phyloP scores from a whole-genome alignment of 139 green algal species.

The Chlorella ohadii region DNA sequence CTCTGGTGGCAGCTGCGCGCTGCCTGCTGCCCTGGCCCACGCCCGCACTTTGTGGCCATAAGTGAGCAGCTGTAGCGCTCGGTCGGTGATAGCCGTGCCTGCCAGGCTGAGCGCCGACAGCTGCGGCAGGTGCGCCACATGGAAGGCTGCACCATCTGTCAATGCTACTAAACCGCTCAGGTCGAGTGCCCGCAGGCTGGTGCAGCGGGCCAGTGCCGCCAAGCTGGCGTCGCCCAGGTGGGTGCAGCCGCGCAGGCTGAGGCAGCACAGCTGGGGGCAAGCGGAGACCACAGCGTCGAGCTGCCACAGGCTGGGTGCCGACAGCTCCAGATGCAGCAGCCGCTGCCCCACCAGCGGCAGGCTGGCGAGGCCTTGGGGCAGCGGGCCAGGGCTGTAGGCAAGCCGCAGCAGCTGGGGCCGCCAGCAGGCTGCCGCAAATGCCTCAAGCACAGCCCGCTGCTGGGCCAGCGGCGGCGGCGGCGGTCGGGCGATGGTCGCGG shows the following conservation, averaged over 20 bases:
- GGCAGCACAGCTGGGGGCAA: conserved; percentile 10
- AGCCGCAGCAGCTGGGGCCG: background rate
- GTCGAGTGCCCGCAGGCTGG: background rate
- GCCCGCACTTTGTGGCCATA: conserved; percentile 17
- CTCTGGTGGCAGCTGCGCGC: background rate
- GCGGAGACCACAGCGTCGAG: background rate
- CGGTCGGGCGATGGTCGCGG: too few relatives aligned
- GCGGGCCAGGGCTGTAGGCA: background rate
- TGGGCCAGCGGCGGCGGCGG: too few relatives aligned
- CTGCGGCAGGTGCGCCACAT: conserved; percentile 6
- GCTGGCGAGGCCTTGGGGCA: background rate
- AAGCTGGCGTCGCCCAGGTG: background rate
- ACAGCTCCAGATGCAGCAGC: conserved; percentile 17
- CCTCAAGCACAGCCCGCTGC: background rate
- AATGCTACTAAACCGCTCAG: background rate
- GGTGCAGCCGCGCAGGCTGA: conserved; percentile 9
- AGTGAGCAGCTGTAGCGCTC: background rate
- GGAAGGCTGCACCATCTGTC: background rate
- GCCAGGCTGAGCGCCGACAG: conserved; percentile 7
- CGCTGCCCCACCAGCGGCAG: background rate
- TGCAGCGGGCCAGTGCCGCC: background rate
- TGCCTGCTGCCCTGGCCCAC: background rate
- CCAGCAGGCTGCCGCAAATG: conserved; percentile 10
- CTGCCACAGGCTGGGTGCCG: background rate
- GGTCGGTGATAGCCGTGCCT: background rate